phyloP scores from a whole-genome alignment of 305 asterid genomes.

The Solanum hybrid region DNA sequence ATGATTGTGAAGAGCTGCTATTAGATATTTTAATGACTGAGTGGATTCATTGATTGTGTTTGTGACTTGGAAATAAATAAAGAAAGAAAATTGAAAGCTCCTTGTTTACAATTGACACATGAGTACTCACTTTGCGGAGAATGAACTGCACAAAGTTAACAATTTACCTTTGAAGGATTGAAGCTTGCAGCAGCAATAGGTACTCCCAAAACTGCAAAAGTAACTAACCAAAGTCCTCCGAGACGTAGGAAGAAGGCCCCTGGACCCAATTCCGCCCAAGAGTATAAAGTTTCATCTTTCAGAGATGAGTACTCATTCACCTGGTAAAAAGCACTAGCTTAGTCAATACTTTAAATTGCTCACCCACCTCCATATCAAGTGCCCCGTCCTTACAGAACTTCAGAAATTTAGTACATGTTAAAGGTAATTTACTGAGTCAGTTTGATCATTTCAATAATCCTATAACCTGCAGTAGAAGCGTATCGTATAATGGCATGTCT shows the following conservation, averaged over 20 bases:
- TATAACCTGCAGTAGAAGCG: neutral
- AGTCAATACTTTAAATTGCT: neutral
- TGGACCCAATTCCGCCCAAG: conserved; percentile 72
- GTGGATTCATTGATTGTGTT: neutral
- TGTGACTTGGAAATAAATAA: neutral
- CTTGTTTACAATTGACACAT: neutral
- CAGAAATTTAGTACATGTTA: neutral
- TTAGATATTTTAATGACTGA: neutral
- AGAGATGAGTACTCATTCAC: conserved; percentile 85
- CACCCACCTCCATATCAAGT: neutral
- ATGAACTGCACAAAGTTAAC: neutral
- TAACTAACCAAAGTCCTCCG: conserved; percentile 73
- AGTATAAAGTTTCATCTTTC: conserved; percentile 41
- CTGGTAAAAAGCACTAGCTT: conserved; percentile 15
- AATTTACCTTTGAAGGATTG: conserved; percentile 58
- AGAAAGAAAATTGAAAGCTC: neutral
- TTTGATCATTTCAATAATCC: neutral
- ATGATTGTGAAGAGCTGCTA: neutral
- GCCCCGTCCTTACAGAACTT: neutral
- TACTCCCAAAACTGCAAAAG: conserved; percentile 72
- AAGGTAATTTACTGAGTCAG: neutral
- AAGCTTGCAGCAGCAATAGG: conserved; percentile 94
- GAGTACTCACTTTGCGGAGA: neutral
- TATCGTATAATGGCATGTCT: neutral
- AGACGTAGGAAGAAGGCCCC: conserved; percentile 66